Evolutionary conservation across 495 filamentous ascomycete species (phyloP).

Genomic region (Aspergillus saccharolyticus): DNA sequence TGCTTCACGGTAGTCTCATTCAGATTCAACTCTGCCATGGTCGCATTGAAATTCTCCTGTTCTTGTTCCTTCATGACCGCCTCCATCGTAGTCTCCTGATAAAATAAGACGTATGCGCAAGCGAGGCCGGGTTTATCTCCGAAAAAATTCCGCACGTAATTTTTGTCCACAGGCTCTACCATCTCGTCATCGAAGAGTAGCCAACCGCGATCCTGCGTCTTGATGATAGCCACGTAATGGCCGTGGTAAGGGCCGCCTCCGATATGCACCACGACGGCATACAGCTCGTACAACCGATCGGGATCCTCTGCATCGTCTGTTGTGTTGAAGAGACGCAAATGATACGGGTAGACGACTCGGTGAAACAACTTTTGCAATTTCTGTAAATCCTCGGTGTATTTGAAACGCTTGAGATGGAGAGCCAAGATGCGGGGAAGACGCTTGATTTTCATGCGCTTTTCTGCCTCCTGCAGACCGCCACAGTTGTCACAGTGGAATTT

Average conservation of each 20-base stretch:
- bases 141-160: conserved; percentile 96
- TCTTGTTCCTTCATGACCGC: conserved; percentile 79
- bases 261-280: conserved; percentile 98
- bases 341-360: conserved; percentile 93
- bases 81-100: conserved; percentile 92
- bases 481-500: conserved; percentile 99
- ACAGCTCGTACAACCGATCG: conserved; percentile 91
- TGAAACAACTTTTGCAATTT: conserved; percentile 95
- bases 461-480: conserved; percentile 92
- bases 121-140: conserved; percentile 86
- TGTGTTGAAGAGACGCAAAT: conserved; percentile 94
- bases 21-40: conserved; percentile 46
- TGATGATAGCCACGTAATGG: conserved; percentile 96
- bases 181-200: conserved; percentile 96
- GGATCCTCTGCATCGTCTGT: conserved; percentile 95
- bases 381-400: conserved; percentile 93
- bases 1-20: conserved; percentile 49
- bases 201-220: conserved; percentile 94
- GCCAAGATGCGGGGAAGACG: conserved; percentile 85
- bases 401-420: conserved; percentile 92
- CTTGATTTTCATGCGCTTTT: conserved; percentile 99
- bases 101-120: conserved; percentile 95
- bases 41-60: conserved; percentile 64
- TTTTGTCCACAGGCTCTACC: conserved; percentile 95
- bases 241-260: conserved; percentile 97